Conservation (phyloP, 768 basidiomycete species). For the Lentinula raphanica region DNA sequence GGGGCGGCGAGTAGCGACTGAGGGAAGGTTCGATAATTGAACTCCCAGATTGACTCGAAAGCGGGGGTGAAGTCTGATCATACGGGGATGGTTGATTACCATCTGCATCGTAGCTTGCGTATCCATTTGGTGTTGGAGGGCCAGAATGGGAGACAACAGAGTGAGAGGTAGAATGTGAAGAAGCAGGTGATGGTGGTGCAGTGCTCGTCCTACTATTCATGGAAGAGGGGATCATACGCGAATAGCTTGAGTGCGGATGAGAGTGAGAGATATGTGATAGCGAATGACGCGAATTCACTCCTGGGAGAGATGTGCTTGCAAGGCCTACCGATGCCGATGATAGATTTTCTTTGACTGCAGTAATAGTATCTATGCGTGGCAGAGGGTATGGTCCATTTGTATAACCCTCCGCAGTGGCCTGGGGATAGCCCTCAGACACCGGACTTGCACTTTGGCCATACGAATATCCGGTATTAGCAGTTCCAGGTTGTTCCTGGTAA, state of each 20-base stretch:
- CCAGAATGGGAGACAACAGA: conserved; percentile 1
- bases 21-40: conserved; percentile 13
- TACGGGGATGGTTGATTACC: background rate
- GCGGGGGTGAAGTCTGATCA: conserved; percentile 26
- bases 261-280: conserved; percentile 59
- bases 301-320: conserved; percentile 22
- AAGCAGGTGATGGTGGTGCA: conserved; percentile 45
- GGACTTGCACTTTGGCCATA: conserved; percentile 34
- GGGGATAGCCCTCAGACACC: conserved; percentile 16
- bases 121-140: conserved; percentile 3
- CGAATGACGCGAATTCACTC: conserved; percentile 49
- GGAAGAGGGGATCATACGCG: conserved; percentile 14
- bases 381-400: conserved; percentile 19
- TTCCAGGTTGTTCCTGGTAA: conserved; percentile 37
- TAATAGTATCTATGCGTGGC: conserved; percentile 17
- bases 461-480: conserved; percentile 28
- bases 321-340: conserved; percentile 22
- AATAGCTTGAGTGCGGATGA: conserved; percentile 40
- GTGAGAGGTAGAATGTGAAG: conserved; percentile 40
- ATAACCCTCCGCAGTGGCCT: conserved; percentile 15
- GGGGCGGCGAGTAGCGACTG: conserved; percentile 48
- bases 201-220: conserved; percentile 18
- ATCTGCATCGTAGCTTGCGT: background rate
- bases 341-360: background rate
- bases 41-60: conserved; percentile 28